Evolutionary conservation across 1,284 basidiomycete species (phyloP).

Genomic region (Malassezia furfur): DNA sequence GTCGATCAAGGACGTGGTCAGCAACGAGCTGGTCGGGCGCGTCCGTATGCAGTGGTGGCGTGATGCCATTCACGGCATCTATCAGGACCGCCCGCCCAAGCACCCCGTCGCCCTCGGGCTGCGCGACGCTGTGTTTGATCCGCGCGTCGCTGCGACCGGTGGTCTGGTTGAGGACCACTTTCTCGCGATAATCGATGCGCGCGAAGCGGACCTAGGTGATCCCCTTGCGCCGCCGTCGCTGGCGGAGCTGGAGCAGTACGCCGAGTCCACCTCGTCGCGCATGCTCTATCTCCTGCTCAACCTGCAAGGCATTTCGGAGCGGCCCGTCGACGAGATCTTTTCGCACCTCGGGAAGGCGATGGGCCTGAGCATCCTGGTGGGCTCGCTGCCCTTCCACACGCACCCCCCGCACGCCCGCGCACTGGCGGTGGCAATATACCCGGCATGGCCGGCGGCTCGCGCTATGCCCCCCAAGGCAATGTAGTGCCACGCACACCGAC

Average conservation of each 20-base stretch:
- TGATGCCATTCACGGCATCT: slow-evolving; percentile 36
- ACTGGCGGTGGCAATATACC: slow-evolving; percentile 8
- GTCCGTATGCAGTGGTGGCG: slow-evolving; percentile 47
- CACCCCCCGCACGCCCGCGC: slow-evolving; percentile 31
- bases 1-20: slow-evolving; percentile 35
- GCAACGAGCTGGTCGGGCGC: slow-evolving; percentile 41
- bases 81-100: slow-evolving; percentile 31
- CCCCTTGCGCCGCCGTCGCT: slow-evolving; percentile 33
- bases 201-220: slow-evolving; percentile 38
- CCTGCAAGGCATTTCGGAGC: slow-evolving; percentile 30
- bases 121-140: slow-evolving; percentile 37
- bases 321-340: slow-evolving; percentile 34
- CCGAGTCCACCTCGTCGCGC: slow-evolving; percentile 40
- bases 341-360: slow-evolving; percentile 46
- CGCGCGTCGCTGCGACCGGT: slow-evolving; percentile 23
- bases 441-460: slow-evolving; percentile 4
- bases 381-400: slow-evolving; percentile 35
- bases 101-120: slow-evolving; percentile 41
- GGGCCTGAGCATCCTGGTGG: slow-evolving; percentile 31
- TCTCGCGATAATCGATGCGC: slow-evolving; percentile 37
- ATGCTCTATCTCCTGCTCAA: slow-evolving; percentile 34
- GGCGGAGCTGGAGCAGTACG: slow-evolving; percentile 32
- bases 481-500: slow-evolving; percentile 24
- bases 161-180: slow-evolving; percentile 45
- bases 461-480: slow-evolving; percentile 13